Base-by-base conservation (phyloP, 1,284 basidiomycete species). In the Agaricales sp. region DNA sequence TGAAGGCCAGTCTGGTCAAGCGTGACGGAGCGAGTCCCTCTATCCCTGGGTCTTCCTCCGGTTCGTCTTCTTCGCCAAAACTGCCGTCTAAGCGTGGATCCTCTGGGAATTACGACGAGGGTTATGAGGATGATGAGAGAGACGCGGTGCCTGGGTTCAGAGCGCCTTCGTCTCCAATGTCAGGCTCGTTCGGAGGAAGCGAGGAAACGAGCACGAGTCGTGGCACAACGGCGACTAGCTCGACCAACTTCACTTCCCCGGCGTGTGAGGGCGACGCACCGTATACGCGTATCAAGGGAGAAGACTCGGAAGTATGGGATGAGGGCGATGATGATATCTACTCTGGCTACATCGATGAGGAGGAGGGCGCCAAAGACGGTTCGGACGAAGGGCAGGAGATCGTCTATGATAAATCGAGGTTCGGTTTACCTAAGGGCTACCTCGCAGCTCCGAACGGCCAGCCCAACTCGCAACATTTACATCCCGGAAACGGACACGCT, bases 121-220 rank as follows among this genome's bases (percentile, higher is more conserved):
- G 14, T 30, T 14, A 30, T 14, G 26, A 30, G 6, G 26, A 30
- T 14, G 26, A 30, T 6, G 26, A 30, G 26, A 30, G 26, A 30
- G 26, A 30, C 26, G 26, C 26, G 26, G 26, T 30, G n/a, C n/a
- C n/a, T n/a, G n/a, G n/a, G n/a, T n/a, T n/a, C 26, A 30, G 39
- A 20, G 8, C 39, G 13, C 39, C 39, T 8, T 41, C 39, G 39
- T 41, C 39, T n/a, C 39, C 39, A 8, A 41, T 41, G 39, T 41
- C 39, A 16, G 39, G 39, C 8, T 41, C 39, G 4, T 41, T 41
- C 39, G 39, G 39, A 41, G 39, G 39, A 41, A 41, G 39, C 19
- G 39, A 41, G 18, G 39, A 41, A 16, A 41, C 39, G 8, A 41
- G 16, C 39, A 41, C 16, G 8, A 41, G 39, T 20, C 39, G 39